phyloP scores from a whole-genome alignment of 495 filamentous ascomycete species.

The Haplographium delicatum region DNA sequence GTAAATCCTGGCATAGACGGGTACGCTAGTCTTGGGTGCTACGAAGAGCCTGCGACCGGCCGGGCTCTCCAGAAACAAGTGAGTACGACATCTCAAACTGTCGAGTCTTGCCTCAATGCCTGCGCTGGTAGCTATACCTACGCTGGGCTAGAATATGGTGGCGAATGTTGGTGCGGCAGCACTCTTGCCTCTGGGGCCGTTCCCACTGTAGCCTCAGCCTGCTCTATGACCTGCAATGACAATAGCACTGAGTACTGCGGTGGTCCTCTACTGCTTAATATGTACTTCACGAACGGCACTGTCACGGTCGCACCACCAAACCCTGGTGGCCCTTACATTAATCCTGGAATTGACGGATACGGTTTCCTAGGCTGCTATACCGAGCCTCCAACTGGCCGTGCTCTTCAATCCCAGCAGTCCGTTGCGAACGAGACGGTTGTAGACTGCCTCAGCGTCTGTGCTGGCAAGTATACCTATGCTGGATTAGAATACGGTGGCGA shows the following conservation, averaged over 20 bases:
- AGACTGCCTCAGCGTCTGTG: background rate
- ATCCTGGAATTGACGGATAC: no score
- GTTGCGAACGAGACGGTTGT: background rate
- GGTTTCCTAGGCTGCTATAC: no score
- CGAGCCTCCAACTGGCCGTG: background rate
- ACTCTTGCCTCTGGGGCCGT: background rate
- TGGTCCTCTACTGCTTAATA: no score
- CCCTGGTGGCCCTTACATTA: no score
- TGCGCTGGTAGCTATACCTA: background rate
- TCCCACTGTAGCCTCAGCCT: background rate
- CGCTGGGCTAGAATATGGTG: background rate
- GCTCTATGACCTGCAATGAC: background rate
- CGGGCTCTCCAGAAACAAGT: background rate
- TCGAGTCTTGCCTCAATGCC: background rate
- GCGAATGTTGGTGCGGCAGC: background rate
- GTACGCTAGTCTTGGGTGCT: slow-evolving; percentile 21
- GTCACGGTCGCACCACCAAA: no score
- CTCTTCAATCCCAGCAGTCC: background rate
- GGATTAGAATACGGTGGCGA: background rate
- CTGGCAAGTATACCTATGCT: background rate
- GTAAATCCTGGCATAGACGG: slow-evolving; percentile 26
- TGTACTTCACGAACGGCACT: no score
- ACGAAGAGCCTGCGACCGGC: background rate
- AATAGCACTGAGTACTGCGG: background rate
- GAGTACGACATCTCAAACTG: background rate